Base-by-base conservation (phyloP, 2,329 filamentous ascomycete species). In the Epicoccum sorghinum region DNA sequence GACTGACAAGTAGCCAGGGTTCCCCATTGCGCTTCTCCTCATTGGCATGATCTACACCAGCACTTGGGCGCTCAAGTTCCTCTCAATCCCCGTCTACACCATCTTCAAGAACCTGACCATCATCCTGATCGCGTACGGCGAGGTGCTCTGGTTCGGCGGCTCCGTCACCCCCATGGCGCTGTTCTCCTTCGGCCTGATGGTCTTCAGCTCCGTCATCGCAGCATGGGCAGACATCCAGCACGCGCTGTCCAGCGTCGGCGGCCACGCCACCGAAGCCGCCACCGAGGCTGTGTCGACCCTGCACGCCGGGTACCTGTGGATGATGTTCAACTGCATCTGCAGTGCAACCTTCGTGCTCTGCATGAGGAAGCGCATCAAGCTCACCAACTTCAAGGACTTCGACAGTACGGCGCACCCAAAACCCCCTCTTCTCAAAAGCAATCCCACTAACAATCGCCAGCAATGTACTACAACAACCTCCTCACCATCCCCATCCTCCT, bases 21-120 rank as follows among this genome's bases (percentile, higher is more conserved):
- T 98, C 71, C 95, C 95, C 43, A 91, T 99, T 69, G 96, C 95
- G 53, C 82, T 97, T 50, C 89, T 98, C 58, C 87, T 99, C 61
- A 95, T 98, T 72, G 93, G 92, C 74, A 99, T 98, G 95, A 98
- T 99, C 78, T 99, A 98, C 79, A 98, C 95, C 50, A 88, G 91
- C 70, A 95, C 91, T 70, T 97, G 97, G 81, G 92, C 95, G 18
- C 86, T 99, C 40, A 92, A 97, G 78, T 98, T 88, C 78, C 89
- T 99, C 58, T 97, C 93, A 29, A 96, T 99, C 51, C 95, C 95
- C 23, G 95, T 99, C 24, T 99, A 99, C 80, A 99, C 95, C 51
- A 99, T 99, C 75, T 99, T 99, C 85, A 99, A 99, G 85, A 99
- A 99, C 80, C 78, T 99, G 81, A 98, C 95, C 58, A 99, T 96